Percentiles rank a stretch among this genome's conserved stretches.
phyloP scores from a whole-genome alignment of 1,284 basidiomycete genomes.

The Vanrija humicola region DNA sequence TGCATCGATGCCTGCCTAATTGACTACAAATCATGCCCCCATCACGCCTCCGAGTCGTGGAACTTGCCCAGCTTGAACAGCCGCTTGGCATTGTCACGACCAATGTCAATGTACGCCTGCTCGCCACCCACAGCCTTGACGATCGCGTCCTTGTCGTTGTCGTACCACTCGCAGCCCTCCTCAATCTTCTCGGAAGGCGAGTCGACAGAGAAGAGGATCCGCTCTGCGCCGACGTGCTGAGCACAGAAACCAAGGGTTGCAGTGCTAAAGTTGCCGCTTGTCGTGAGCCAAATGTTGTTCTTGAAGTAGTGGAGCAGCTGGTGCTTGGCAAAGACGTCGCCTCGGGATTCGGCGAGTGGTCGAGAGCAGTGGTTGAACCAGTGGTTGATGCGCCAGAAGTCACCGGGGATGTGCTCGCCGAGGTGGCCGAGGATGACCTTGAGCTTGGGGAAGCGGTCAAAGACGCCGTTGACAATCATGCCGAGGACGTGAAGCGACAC shows the following conservation, averaged over 20 bases:
- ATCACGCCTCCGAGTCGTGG: conserved; percentile 14
- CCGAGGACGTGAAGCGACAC: conserved; percentile 41
- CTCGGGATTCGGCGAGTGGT: conserved; percentile 14
- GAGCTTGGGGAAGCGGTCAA: conserved; percentile 46
- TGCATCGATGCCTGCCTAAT: no score
- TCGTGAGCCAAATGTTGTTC: conserved; percentile 23
- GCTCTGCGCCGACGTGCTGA: conserved; percentile 33
- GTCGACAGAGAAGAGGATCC: conserved; percentile 44
- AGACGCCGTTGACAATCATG: conserved; percentile 45
- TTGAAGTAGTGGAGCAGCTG: conserved; percentile 18
- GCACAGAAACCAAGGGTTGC: conserved; percentile 31
- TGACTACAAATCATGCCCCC: neutral
- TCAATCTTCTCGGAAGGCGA: conserved; percentile 44
- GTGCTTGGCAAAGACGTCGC: conserved; percentile 33
- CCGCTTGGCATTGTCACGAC: conserved; percentile 20
- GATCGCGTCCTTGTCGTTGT: conserved; percentile 12
- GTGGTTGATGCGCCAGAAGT: conserved; percentile 44
- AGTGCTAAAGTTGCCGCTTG: conserved; percentile 17
- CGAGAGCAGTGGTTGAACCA: conserved; percentile 37
- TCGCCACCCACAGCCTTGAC: conserved; percentile 15
- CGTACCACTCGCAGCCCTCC: conserved; percentile 39
- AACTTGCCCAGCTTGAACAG: conserved; percentile 22
- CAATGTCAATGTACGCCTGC: conserved; percentile 17
- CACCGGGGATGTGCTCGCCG: conserved; percentile 43
- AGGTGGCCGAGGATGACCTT: conserved; percentile 46